Conservation (phyloP, 2,329 filamentous ascomycete species). For the Anthostomella pinea region DNA sequence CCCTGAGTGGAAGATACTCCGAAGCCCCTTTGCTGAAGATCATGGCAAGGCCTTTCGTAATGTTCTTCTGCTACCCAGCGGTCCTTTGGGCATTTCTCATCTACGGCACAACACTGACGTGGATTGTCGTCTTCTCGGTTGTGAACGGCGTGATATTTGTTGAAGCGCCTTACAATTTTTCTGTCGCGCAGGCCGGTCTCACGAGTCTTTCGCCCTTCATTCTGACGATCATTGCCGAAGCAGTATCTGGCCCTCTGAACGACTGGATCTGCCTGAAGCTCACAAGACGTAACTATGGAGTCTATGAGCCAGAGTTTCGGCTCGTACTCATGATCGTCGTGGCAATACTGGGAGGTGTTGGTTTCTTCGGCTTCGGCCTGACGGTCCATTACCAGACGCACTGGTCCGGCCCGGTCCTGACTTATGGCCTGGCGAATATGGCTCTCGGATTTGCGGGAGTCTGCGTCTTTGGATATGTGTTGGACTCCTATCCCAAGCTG, state of each 20-base stretch:
- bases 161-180: slow-evolving; percentile 52
- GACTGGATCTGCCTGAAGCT: slow-evolving; percentile 56
- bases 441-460: too few species aligned
- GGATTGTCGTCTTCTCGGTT: slow-evolving; percentile 41
- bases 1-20: slow-evolving; percentile 21
- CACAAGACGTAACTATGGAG: slow-evolving; percentile 49
- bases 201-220: slow-evolving; percentile 57
- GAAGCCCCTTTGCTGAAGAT: slow-evolving; percentile 22
- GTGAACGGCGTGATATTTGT: slow-evolving; percentile 42
- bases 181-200: slow-evolving; percentile 50
- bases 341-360: slow-evolving; percentile 31
- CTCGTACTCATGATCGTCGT: slow-evolving; percentile 36
- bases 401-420: too few species aligned
- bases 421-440: too few species aligned
- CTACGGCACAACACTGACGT: slow-evolving; percentile 37
- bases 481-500: too few species aligned
- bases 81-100: slow-evolving; percentile 40
- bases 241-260: slow-evolving; percentile 56
- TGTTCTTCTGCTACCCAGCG: slow-evolving; percentile 41
- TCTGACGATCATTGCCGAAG: slow-evolving; percentile 53
- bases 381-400: too few species aligned
- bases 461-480: too few species aligned
- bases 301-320: slow-evolving; percentile 49
- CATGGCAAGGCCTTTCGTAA: slow-evolving; percentile 35
- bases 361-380: slow-evolving; percentile 40